Conservation (phyloP, 306 rosid genomes). For the Trifolium fragiferum region DNA sequence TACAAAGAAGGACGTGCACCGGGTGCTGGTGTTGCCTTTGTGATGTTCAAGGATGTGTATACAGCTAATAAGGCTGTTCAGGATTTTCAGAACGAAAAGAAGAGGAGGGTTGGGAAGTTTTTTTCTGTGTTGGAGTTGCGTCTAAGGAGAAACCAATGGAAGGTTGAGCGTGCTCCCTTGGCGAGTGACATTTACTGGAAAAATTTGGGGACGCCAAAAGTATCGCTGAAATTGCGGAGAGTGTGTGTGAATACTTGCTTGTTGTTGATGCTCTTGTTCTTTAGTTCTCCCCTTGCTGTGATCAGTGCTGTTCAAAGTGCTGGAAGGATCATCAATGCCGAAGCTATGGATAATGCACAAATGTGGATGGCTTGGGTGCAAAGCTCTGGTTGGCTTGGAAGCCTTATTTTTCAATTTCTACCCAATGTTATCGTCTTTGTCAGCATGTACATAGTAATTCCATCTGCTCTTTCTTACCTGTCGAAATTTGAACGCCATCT, state of each 20-base stretch:
- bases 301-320: constrained; percentile 83
- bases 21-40: constrained; percentile 93
- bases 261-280: constrained; percentile 78
- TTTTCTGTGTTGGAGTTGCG: constrained; percentile 84
- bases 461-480: constrained; percentile 88
- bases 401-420: constrained; percentile 87
- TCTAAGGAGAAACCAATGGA: constrained; percentile 88
- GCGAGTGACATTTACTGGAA: constrained; percentile 95
- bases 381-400: constrained; percentile 91
- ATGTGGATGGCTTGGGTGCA: constrained; percentile 89
- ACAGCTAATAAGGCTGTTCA: constrained; percentile 92
- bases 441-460: constrained; percentile 90
- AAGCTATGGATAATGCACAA: constrained; percentile 95
- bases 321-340: constrained; percentile 85
- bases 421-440: constrained; percentile 90
- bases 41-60: constrained; percentile 89
- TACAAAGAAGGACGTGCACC: constrained; percentile 84
- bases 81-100: constrained; percentile 88
- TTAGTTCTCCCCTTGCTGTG: constrained; percentile 95
- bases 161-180: constrained; percentile 97
- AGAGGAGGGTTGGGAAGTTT: constrained; percentile 81
- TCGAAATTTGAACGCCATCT: constrained; percentile 92
- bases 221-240: constrained; percentile 71
- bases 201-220: constrained; percentile 80
- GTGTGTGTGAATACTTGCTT: constrained; percentile 82